These are phyloP conservation scores for Alternaria viburni DNA, from an alignment of 2,329 filamentous ascomycete species.

Conservation along the genomic window DNA sequence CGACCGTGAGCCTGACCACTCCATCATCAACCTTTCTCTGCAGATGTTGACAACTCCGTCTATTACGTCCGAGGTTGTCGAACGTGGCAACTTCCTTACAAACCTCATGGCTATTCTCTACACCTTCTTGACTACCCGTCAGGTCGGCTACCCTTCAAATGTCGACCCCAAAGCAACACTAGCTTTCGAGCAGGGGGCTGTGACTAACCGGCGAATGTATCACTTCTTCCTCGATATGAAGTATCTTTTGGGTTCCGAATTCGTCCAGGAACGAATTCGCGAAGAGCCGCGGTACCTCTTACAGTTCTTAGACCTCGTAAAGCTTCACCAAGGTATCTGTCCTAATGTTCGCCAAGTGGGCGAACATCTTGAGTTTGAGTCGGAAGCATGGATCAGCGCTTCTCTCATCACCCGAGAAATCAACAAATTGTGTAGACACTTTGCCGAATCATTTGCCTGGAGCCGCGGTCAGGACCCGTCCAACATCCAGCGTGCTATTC, in stretches of 20 bases:
- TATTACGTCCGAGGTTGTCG: conserved; percentile 93
- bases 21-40: conserved; percentile 95
- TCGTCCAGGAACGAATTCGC: conserved; percentile 85
- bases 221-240: conserved; percentile 97
- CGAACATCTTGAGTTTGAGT: conserved; percentile 97
- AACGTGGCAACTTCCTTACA: conserved; percentile 93
- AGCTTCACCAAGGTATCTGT: conserved; percentile 95
- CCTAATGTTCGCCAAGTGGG: conserved; percentile 90
- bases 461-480: conserved; percentile 68
- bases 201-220: conserved; percentile 94
- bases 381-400: conserved; percentile 96
- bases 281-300: conserved; percentile 85
- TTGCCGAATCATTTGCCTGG: conserved; percentile 84
- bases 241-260: conserved; percentile 85
- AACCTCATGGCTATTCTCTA: conserved; percentile 96
- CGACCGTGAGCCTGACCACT: conserved; percentile 95
- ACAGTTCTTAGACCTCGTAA: conserved; percentile 94
- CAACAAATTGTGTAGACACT: conserved; percentile 86
- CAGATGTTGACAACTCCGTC: conserved; percentile 97
- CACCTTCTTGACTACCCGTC: conserved; percentile 93
- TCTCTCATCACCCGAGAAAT: conserved; percentile 94
- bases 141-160: conserved; percentile 92
- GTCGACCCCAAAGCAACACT: conserved; percentile 85
- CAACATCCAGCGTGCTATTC: conserved; percentile 74
- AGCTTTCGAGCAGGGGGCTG: conserved; percentile 91